These are phyloP conservation scores for Stephania japonica DNA, from an alignment of 164 flowering plant species.

Conservation along the genomic window DNA sequence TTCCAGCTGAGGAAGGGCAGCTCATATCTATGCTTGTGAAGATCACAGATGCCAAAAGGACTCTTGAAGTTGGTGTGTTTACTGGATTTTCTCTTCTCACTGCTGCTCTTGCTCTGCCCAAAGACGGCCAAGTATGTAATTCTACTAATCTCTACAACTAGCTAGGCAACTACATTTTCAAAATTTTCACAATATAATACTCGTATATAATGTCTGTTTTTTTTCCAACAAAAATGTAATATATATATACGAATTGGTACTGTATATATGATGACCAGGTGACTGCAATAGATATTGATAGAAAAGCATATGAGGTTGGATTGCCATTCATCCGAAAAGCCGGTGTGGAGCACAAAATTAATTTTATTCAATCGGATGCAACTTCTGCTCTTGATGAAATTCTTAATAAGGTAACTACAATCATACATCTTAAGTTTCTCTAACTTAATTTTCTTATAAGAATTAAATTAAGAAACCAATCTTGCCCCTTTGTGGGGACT, in stretches of 20 bases:
- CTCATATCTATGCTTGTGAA: slow-evolving; percentile 44
- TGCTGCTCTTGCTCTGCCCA: slow-evolving; percentile 48
- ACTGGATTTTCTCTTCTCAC: slow-evolving; percentile 56
- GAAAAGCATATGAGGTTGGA: slow-evolving; percentile 24
- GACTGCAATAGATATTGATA: slow-evolving; percentile 29
- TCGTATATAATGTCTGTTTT: too few relatives aligned
- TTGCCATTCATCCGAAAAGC: slow-evolving; percentile 24
- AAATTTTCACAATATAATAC: too few relatives aligned
- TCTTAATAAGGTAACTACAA: slow-evolving; percentile 17
- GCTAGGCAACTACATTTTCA: neutral
- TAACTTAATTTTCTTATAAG: neutral
- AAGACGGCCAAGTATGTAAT: slow-evolving; percentile 32
- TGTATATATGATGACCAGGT: slow-evolving; percentile 23
- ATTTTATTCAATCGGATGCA: slow-evolving; percentile 22
- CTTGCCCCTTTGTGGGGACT: too few relatives aligned
- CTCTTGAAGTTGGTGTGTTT: slow-evolving; percentile 54
- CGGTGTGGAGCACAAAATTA: slow-evolving; percentile 29
- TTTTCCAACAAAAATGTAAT: too few relatives aligned
- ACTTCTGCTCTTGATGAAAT: slow-evolving; percentile 19
- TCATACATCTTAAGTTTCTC: neutral
- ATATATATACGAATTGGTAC: too few relatives aligned
- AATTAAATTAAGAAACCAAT: too few relatives aligned
- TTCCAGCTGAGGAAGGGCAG: slow-evolving; percentile 40
- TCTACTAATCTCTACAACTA: neutral
- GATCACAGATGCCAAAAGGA: slow-evolving; percentile 42